Percentiles rank a stretch among this genome's conserved stretches.
These are phyloP conservation scores for Pseudocercospora pini-densiflorae DNA, from an alignment of 2,329 filamentous ascomycete genomes.

Conservation along the genomic window DNA sequence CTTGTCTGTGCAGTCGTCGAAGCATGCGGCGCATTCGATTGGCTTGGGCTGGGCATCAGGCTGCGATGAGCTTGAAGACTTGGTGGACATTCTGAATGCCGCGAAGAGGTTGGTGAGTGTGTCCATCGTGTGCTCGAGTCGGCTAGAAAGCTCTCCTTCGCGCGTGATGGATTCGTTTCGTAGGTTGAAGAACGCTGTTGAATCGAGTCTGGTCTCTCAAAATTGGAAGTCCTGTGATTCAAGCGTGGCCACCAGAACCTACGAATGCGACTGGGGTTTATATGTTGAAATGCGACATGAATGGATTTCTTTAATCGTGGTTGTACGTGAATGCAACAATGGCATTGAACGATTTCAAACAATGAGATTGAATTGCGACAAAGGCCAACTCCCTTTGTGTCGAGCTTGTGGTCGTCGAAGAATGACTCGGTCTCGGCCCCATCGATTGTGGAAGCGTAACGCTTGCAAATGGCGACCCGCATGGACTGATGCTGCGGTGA, in stretches of 20 bases:
- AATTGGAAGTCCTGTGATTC: background rate
- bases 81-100: background rate
- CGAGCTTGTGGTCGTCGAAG: background rate
- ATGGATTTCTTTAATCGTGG: background rate
- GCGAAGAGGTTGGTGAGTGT: background rate
- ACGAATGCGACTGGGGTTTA: background rate
- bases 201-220: background rate
- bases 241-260: background rate
- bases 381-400: background rate
- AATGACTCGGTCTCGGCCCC: background rate
- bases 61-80: no score
- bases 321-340: background rate
- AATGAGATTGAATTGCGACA: background rate
- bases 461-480: background rate
- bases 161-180: background rate
- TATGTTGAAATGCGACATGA: background rate
- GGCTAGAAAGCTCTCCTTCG: background rate
- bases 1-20: slow-evolving; percentile 1
- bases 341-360: background rate
- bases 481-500: background rate
- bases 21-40: slow-evolving; percentile 6
- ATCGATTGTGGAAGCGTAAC: background rate
- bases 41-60: background rate
- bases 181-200: background rate
- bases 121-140: background rate